These are phyloP conservation scores for Monilinia fructigena DNA, from an alignment of 2,329 filamentous ascomycete species.

Conservation along the genomic window DNA sequence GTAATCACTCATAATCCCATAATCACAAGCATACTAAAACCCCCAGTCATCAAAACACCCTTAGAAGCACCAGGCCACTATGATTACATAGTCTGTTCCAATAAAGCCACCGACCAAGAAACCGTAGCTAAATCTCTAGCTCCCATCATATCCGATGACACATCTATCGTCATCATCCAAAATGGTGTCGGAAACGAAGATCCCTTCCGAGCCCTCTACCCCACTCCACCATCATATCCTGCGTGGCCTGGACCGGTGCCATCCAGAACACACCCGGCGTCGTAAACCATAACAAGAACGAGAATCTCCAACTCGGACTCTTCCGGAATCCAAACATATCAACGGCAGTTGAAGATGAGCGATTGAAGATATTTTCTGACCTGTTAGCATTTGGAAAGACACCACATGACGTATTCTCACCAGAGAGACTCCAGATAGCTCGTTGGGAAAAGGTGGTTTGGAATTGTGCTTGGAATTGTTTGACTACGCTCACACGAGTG, in stretches of 20 bases:
- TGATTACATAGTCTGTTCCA: slow-evolving; percentile 57
- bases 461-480: slow-evolving; percentile 60
- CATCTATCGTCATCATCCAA: slow-evolving; percentile 57
- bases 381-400: slow-evolving; percentile 47
- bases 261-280: slow-evolving; percentile 49
- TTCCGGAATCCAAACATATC: slow-evolving; percentile 45
- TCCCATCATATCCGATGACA: slow-evolving; percentile 44
- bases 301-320: slow-evolving; percentile 55
- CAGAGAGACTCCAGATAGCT: slow-evolving; percentile 53
- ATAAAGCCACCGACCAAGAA: slow-evolving; percentile 51
- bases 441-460: slow-evolving; percentile 60
- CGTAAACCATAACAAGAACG: slow-evolving; percentile 50
- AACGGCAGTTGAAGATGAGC: slow-evolving; percentile 38
- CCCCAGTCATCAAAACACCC: slow-evolving; percentile 47
- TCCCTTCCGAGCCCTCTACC: slow-evolving; percentile 50
- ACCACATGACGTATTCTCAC: slow-evolving; percentile 43
- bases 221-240: slow-evolving; percentile 51
- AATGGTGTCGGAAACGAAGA: slow-evolving; percentile 61
- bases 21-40: not conserved
- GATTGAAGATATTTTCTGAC: slow-evolving; percentile 45
- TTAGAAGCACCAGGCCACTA: slow-evolving; percentile 48
- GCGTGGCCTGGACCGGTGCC: slow-evolving; percentile 56
- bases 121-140: slow-evolving; percentile 41
- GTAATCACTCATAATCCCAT: slow-evolving; percentile 33
- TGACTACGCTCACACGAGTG: slow-evolving; percentile 54